Conservation (phyloP, 2,329 filamentous ascomycete species). For the Moelleriella libera region DNA sequence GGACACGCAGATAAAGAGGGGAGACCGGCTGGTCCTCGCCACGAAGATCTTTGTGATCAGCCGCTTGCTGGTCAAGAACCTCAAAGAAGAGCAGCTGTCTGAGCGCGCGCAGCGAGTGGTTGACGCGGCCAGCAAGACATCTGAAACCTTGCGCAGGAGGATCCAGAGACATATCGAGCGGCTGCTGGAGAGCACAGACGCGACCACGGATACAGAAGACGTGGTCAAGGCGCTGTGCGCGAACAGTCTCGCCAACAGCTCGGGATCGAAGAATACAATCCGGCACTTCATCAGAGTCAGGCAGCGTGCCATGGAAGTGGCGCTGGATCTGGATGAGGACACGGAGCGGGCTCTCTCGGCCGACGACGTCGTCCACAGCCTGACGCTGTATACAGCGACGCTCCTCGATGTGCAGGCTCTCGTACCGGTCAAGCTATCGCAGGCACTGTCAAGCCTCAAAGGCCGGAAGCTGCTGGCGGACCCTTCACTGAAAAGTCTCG, state of each 20-base stretch:
- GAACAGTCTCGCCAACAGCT: constrained; percentile 69
- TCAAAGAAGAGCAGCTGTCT: constrained; percentile 35
- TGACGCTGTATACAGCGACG: constrained; percentile 64
- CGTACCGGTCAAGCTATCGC: constrained; percentile 57
- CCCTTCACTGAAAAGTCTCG: constrained; percentile 45
- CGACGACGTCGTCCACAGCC: constrained; percentile 43
- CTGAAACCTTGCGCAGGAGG: constrained; percentile 47
- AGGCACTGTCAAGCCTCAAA: constrained; percentile 56
- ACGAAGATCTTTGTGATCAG: constrained; percentile 66
- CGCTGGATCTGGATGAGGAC: constrained; percentile 39
- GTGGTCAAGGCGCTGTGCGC: constrained; percentile 66
- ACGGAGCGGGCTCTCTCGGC: constrained; percentile 19
- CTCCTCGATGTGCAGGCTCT: constrained; percentile 64
- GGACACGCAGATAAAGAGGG: constrained; percentile 20
- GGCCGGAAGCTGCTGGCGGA: constrained; percentile 60
- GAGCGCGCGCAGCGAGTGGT: constrained; percentile 24
- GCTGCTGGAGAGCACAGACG: constrained; percentile 49
- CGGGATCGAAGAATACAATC: constrained; percentile 65
- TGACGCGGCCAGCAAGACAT: constrained; percentile 47
- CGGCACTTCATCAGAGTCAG: constrained; percentile 65
- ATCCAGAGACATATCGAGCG: constrained; percentile 56
- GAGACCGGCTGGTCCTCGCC: constrained; percentile 38
- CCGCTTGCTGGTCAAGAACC: constrained; percentile 58
- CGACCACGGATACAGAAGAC: constrained; percentile 28
- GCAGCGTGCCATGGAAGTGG: constrained; percentile 49